Percentiles rank a stretch among this genome's conserved stretches.
Conservation (phyloP, 495 filamentous ascomycete genomes). For the Cercophora newfieldiana region DNA sequence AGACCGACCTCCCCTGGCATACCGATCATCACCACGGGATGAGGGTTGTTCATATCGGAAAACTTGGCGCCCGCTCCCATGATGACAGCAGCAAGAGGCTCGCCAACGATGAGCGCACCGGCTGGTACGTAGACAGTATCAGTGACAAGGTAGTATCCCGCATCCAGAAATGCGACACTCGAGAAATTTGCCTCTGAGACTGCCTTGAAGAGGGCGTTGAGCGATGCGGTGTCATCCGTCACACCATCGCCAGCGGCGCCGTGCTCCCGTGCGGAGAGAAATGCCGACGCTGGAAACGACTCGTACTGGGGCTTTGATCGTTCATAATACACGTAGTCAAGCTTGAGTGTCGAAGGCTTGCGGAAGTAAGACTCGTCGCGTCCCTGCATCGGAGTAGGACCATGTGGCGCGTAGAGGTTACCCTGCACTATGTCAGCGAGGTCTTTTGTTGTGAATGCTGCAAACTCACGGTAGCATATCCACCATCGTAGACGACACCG, state of each 20-base stretch:
- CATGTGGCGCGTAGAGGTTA: slow-evolving; percentile 6
- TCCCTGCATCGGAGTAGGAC: slow-evolving; percentile 3
- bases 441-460: background rate
- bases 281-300: slow-evolving; percentile 52
- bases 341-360: slow-evolving; percentile 1
- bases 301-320: slow-evolving; percentile 73
- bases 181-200: background rate
- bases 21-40: slow-evolving; percentile 69
- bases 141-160: slow-evolving; percentile 39
- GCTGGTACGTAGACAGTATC: slow-evolving; percentile 47
- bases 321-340: slow-evolving; percentile 47
- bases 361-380: background rate
- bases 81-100: slow-evolving; percentile 48
- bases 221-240: slow-evolving; percentile 54
- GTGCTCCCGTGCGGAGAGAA: slow-evolving; percentile 63
- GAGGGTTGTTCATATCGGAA: slow-evolving; percentile 59
- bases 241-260: slow-evolving; percentile 74
- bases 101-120: slow-evolving; percentile 45
- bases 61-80: slow-evolving; percentile 46
- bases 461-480: slow-evolving; percentile 1
- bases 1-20: slow-evolving; percentile 58
- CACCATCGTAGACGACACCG: slow-evolving; percentile 1
- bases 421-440: background rate
- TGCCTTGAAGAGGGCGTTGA: background rate
- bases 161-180: slow-evolving; percentile 39